Conservation (phyloP, 805 yeast species). For the Spathaspora sp. region DNA sequence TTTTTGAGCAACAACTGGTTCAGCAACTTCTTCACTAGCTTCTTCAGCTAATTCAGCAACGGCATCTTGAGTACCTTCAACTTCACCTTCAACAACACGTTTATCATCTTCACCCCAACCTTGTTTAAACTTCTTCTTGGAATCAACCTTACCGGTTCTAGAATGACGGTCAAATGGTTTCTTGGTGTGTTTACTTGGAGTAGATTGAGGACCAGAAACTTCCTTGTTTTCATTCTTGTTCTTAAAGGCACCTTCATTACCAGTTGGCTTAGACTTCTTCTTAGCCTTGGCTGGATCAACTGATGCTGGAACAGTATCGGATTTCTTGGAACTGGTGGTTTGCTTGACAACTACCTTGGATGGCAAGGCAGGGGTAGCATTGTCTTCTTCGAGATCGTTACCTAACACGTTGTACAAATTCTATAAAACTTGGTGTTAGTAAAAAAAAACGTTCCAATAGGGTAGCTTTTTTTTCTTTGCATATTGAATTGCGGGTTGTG, state of each 20-base stretch:
- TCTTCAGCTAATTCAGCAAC: slow-evolving; percentile 44
- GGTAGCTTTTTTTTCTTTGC: too few species aligned
- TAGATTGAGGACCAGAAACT: slow-evolving; percentile 52
- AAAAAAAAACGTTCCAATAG: too few species aligned
- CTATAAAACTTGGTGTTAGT: slow-evolving; percentile 26
- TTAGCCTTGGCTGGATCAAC: slow-evolving; percentile 79
- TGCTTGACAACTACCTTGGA: slow-evolving; percentile 80
- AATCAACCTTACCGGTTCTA: slow-evolving; percentile 78
- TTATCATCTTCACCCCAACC: slow-evolving; percentile 85
- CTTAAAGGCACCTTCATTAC: slow-evolving; percentile 86
- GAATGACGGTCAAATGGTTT: slow-evolving; percentile 79
- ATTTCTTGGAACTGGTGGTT: slow-evolving; percentile 81
- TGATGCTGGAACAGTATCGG: slow-evolving; percentile 76
- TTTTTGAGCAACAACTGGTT: slow-evolving; percentile 51
- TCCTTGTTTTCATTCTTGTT: slow-evolving; percentile 71
- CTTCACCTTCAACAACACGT: slow-evolving; percentile 63
- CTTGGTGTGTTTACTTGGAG: slow-evolving; percentile 55
- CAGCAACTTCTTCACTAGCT: slow-evolving; percentile 38
- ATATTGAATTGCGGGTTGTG: too few species aligned
- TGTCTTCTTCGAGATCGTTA: slow-evolving; percentile 88
- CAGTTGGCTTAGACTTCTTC: slow-evolving; percentile 67
- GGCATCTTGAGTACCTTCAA: slow-evolving; percentile 42
- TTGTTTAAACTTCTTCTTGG: slow-evolving; percentile 77
- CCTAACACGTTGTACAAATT: slow-evolving; percentile 82
- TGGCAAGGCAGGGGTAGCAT: slow-evolving; percentile 50